Evolutionary conservation across 805 yeast species (phyloP).

Genomic region (Yarrowia sp.): DNA sequence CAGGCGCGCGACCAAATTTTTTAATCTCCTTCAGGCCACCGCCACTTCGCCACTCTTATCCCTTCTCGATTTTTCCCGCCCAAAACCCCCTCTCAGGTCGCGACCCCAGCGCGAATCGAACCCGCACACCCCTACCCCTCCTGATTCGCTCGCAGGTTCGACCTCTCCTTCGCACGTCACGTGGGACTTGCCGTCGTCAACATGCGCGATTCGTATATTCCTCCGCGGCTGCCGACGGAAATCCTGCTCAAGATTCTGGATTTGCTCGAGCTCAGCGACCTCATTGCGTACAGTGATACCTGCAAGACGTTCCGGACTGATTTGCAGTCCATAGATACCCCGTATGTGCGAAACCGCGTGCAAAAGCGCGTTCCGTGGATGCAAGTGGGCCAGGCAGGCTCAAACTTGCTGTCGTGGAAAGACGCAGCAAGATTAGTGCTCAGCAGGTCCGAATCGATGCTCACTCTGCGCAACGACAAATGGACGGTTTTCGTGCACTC

Average conservation of each 20-base stretch:
- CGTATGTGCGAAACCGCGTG: background rate
- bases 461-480: background rate
- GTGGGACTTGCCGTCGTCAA: background rate
- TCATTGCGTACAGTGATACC: background rate
- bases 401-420: background rate
- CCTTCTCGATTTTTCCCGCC: too few species aligned
- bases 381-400: background rate
- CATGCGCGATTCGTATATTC: background rate
- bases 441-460: background rate
- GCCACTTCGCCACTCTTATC: too few species aligned
- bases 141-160: background rate
- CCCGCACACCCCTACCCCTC: background rate
- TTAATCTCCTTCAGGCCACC: too few species aligned
- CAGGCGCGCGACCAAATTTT: too few species aligned
- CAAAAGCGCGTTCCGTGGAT: constrained; percentile 8
- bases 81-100: too few species aligned
- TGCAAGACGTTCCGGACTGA: background rate
- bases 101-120: too few species aligned
- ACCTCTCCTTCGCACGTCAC: too few species aligned
- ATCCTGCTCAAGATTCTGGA: background rate
- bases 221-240: constrained; percentile 2
- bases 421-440: background rate
- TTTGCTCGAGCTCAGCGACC: constrained; percentile 3
- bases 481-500: background rate
- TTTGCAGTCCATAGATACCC: background rate